A percentile compares a stretch with the other conserved stretches of the same genome.
These are phyloP conservation scores for Rhodotorula sp. DNA, from an alignment of 1,284 basidiomycete species.

Conservation along the genomic window DNA sequence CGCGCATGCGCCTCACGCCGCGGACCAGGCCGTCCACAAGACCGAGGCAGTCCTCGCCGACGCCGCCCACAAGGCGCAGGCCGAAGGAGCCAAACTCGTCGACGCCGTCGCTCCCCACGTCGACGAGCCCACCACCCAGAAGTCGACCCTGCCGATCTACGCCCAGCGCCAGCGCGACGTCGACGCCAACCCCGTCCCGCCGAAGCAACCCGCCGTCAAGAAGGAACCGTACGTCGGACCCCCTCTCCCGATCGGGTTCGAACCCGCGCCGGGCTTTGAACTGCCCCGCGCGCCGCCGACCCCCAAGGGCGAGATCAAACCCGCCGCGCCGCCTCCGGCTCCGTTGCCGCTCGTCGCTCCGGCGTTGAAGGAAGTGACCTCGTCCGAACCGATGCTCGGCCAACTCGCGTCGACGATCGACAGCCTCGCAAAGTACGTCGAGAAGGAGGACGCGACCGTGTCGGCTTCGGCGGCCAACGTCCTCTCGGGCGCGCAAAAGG, in stretches of 20 bases:
- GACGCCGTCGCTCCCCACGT: neutral
- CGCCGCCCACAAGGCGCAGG: conserved; percentile 16
- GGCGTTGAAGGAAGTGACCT: conserved; percentile 67
- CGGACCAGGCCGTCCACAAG: conserved; percentile 35
- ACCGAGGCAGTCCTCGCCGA: conserved; percentile 17
- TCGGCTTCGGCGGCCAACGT: conserved; percentile 60
- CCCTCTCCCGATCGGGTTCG: conserved; percentile 83
- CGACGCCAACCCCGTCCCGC: conserved; percentile 43
- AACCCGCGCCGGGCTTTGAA: conserved; percentile 81
- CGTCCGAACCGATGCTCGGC: conserved; percentile 79
- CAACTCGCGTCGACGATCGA: conserved; percentile 94
- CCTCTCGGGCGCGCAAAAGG: conserved; percentile 65
- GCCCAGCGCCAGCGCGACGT: conserved; percentile 43
- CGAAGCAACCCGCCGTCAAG: conserved; percentile 17
- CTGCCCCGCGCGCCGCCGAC: conserved; percentile 54
- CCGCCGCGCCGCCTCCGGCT: conserved; percentile 47
- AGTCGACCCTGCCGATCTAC: conserved; percentile 37
- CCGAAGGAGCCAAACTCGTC: conserved; percentile 4
- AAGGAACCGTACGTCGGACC: conserved; percentile 60
- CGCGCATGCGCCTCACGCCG: conserved; percentile 26
- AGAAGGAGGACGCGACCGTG: conserved; percentile 48
- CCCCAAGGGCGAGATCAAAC: conserved; percentile 47
- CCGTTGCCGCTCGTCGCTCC: conserved; percentile 77
- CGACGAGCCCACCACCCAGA: conserved; percentile 12
- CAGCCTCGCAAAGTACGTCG: conserved; percentile 72